These are phyloP conservation scores for Calonectria pseudoturangicola DNA, from an alignment of 2,329 filamentous ascomycete species.

Conservation along the genomic window DNA sequence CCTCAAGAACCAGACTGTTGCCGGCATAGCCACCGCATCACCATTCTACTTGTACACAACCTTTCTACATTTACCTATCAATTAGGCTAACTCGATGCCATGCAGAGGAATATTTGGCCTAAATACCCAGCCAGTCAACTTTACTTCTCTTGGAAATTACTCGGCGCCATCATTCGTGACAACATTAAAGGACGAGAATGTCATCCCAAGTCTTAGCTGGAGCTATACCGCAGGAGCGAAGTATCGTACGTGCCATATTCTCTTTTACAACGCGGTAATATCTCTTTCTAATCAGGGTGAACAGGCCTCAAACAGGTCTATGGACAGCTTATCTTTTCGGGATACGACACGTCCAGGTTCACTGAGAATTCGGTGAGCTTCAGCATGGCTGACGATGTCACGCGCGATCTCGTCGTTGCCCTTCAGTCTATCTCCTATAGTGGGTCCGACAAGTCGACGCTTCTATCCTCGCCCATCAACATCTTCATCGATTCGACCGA, in stretches of 20 bases:
- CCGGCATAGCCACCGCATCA: not conserved
- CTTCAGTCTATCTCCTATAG: slow-evolving; percentile 21
- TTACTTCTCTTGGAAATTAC: slow-evolving; percentile 18
- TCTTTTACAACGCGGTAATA: too few relatives aligned
- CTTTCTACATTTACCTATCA: not conserved
- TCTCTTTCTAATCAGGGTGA: not conserved
- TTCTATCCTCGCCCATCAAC: slow-evolving; percentile 29
- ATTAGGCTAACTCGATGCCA: not conserved
- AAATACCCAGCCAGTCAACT: slow-evolving; percentile 20
- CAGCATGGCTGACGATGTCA: slow-evolving; percentile 24
- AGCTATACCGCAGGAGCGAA: slow-evolving; percentile 27
- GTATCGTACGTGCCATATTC: not conserved
- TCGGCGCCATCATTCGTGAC: slow-evolving; percentile 20
- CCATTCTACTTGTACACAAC: slow-evolving; percentile 16
- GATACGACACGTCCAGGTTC: slow-evolving; percentile 26
- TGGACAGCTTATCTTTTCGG: slow-evolving; percentile 25
- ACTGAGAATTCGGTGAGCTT: slow-evolving; percentile 22
- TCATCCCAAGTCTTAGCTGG: slow-evolving; percentile 24
- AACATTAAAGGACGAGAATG: not conserved
- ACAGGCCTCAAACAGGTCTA: slow-evolving; percentile 24
- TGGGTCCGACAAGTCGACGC: slow-evolving; percentile 9
- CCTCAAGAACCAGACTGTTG: slow-evolving; percentile 19
- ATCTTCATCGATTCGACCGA: slow-evolving; percentile 33
- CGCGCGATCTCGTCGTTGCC: slow-evolving; percentile 25
- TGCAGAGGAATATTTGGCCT: slow-evolving; percentile 28